Conservation (phyloP, 805 yeast species). For the Candida yuanshanica region DNA sequence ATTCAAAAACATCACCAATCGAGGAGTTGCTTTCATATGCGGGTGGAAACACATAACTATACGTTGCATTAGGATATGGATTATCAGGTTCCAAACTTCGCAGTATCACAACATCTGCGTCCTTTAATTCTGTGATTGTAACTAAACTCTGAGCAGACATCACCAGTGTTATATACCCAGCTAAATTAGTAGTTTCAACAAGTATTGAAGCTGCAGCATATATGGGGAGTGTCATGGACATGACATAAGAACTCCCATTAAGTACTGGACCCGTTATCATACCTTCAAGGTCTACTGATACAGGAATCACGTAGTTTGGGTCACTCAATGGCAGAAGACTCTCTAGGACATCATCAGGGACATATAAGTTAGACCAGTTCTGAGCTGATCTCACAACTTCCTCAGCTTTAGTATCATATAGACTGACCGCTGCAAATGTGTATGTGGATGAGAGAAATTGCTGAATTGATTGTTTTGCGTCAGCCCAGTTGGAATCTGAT, state of each 20-base stretch:
- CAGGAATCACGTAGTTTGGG: slow-evolving; percentile 39
- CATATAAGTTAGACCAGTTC: slow-evolving; percentile 31
- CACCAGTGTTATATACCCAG: slow-evolving; percentile 66
- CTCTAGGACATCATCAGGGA: slow-evolving; percentile 28
- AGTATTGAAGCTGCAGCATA: slow-evolving; percentile 68
- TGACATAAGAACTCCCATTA: slow-evolving; percentile 40
- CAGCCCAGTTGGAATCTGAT: slow-evolving; percentile 42
- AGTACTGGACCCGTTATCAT: slow-evolving; percentile 60
- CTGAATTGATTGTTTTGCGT: slow-evolving; percentile 43
- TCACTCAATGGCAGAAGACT: slow-evolving; percentile 44
- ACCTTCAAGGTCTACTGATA: slow-evolving; percentile 39
- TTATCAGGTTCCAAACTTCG: slow-evolving; percentile 22
- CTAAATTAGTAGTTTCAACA: slow-evolving; percentile 39
- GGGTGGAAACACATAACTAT: slow-evolving; percentile 37
- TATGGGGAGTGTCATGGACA: slow-evolving; percentile 77
- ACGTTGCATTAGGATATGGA: slow-evolving; percentile 25
- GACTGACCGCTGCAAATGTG: slow-evolving; percentile 53
- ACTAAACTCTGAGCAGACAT: slow-evolving; percentile 40
- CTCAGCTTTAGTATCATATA: slow-evolving; percentile 57
- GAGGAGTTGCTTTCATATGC: slow-evolving; percentile 8
- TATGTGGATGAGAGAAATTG: slow-evolving; percentile 62
- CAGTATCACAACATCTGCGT: slow-evolving; percentile 26
- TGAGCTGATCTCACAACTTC: slow-evolving; percentile 41
- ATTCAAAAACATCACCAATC: slow-evolving; percentile 20
- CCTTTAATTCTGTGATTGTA: slow-evolving; percentile 35